Base-by-base conservation (phyloP, 108 stramenopile species). In the Chaetoceros tenuissimus region DNA sequence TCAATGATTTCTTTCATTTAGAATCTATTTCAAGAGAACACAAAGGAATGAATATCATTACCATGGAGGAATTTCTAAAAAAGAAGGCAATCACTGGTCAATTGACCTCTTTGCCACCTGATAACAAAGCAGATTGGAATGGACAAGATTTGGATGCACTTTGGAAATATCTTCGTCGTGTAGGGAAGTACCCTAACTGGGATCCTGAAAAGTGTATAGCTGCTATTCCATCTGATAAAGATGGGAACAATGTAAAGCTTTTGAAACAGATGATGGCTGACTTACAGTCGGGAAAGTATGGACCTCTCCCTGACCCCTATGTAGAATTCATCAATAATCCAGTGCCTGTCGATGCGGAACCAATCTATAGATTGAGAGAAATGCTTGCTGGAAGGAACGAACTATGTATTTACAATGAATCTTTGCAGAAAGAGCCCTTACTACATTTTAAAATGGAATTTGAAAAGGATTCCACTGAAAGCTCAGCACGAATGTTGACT, bases 41-140 rank as follows among this genome's bases (percentile, higher is more conserved):
- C 48, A 64, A 77, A n/a, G 80, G 81, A 17, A 62, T 96, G 23
- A 71, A 87, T 53, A 74, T 94, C 2, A 93, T 94, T 49, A 62
- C 77, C 16, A 87, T 81, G 81, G 80, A 89, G 56, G 93, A 94
- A 53, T 96, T 93, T 55, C 53, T 96, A 43, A 34, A 75, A 51
- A 67, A 71, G 25, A 76, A 84, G 69, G 84, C 63, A 1, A 64
- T 61, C 49, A 71, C 78, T 18, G 81, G 78, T 5, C 55, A 69
- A 23, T 29, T 84, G 3, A 50, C 29, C 8, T 47, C 68, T 50
- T 16, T 45, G 26, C 50, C 24, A 27, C 54, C 23, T 18, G 31
- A 60, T 23, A 40, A 74, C 34, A 31, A 30, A 1, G 72, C 70
- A 0, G 22, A 28, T 21, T 79, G 60, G 66, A 57, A 79, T 46